Conservation (phyloP, 257 asterid species). For the Ocimum tenuiflorum region DNA sequence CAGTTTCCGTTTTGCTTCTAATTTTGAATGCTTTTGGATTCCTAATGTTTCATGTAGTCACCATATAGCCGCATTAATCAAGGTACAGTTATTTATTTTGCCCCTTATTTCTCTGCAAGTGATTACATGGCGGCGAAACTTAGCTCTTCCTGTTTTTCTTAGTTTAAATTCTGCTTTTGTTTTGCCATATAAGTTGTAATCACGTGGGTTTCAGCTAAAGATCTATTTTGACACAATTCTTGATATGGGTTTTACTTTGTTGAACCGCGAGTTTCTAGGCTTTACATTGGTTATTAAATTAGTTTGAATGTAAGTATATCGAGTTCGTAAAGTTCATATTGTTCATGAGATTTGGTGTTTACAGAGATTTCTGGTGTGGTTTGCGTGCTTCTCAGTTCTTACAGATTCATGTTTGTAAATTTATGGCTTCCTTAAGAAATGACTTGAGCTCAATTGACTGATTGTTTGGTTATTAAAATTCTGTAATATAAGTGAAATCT, state of each 20-base stretch:
- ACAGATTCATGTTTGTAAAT: slow-evolving; percentile 11
- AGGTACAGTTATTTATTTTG: slow-evolving; percentile 33
- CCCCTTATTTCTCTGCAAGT: neutral
- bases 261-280: neutral
- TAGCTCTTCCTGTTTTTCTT: neutral
- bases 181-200: neutral
- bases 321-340: neutral
- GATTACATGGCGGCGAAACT: neutral
- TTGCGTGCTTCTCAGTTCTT: slow-evolving; percentile 9
- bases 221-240: slow-evolving; percentile 24
- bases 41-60: slow-evolving; percentile 1
- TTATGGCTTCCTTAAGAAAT: neutral
- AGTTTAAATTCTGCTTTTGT: slow-evolving; percentile 13
- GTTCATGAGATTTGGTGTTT: neutral
- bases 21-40: neutral
- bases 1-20: slow-evolving; percentile 17
- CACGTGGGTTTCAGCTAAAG: slow-evolving; percentile 17
- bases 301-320: neutral
- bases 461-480: slow-evolving; percentile 8
- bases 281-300: slow-evolving; percentile 1
- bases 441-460: neutral
- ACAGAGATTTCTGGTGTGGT: neutral
- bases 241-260: slow-evolving; percentile 35
- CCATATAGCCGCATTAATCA: slow-evolving; percentile 16
- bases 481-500: slow-evolving; percentile 2